Conservation (phyloP, 257 asterid genomes). For the Rehmannia glutinosa region DNA sequence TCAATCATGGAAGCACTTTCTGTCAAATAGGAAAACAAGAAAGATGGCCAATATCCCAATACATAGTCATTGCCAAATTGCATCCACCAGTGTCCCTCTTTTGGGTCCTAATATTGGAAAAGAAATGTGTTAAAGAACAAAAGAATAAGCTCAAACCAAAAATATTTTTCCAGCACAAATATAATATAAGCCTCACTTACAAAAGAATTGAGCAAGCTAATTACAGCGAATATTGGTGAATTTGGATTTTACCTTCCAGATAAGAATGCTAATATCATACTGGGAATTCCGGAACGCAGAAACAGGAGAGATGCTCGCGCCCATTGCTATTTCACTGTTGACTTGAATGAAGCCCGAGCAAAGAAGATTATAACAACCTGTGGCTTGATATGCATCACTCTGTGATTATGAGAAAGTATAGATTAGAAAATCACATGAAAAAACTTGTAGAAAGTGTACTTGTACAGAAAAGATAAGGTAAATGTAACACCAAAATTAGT, state of each 20-base stretch:
- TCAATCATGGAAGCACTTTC: constrained; percentile 80
- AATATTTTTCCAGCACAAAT: constrained; percentile 13
- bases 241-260: constrained; percentile 74
- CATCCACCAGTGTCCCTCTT: constrained; percentile 92
- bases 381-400: constrained; percentile 94
- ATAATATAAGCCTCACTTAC: constrained; percentile 12
- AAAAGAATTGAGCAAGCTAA: not conserved
- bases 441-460: too few relatives aligned
- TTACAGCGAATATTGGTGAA: not conserved
- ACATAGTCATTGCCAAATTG: constrained; percentile 74
- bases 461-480: not conserved
- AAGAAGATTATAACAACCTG: constrained; percentile 85
- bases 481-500: not conserved
- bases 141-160: too few relatives aligned
- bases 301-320: constrained; percentile 90
- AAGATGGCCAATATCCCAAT: constrained; percentile 88
- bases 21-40: constrained; percentile 71
- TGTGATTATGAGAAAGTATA: constrained; percentile 21
- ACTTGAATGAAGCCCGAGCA: constrained; percentile 91
- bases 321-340: constrained; percentile 78
- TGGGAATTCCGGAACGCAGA: constrained; percentile 59
- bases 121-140: too few relatives aligned
- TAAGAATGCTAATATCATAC: constrained; percentile 70
- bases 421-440: not conserved
- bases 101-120: constrained; percentile 54